Evolutionary conservation across 2,329 filamentous ascomycete species (phyloP).

Genomic region (Myriosclerotinia duriaeana): DNA sequence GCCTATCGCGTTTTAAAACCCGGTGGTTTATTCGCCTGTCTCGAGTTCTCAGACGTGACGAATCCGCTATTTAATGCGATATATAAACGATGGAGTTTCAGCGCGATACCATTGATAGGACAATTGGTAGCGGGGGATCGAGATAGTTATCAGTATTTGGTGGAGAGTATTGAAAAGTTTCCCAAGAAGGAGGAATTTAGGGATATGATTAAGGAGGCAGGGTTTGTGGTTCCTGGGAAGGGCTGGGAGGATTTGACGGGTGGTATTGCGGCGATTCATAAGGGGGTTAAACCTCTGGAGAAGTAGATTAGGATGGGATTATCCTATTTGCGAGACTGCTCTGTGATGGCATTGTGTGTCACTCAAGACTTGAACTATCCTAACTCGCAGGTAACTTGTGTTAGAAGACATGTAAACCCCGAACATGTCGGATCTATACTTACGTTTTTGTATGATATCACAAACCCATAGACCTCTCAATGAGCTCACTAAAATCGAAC

Average conservation of each 20-base stretch:
- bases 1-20: slow-evolving; percentile 88
- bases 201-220: slow-evolving; percentile 78
- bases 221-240: slow-evolving; percentile 78
- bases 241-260: slow-evolving; percentile 90
- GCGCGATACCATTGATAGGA: slow-evolving; percentile 90
- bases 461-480: neutral
- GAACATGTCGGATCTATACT: slow-evolving; percentile 2
- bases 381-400: neutral
- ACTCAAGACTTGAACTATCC: neutral
- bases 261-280: slow-evolving; percentile 94
- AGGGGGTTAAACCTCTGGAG: slow-evolving; percentile 76
- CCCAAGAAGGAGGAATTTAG: slow-evolving; percentile 83
- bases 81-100: slow-evolving; percentile 96
- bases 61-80: slow-evolving; percentile 76
- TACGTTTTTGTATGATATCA: slow-evolving; percentile 12
- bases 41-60: slow-evolving; percentile 84
- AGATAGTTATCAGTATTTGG: slow-evolving; percentile 96
- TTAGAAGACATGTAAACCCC: neutral
- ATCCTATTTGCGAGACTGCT: neutral
- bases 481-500: neutral
- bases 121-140: slow-evolving; percentile 91
- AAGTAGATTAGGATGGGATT: slow-evolving; percentile 14
- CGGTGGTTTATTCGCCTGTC: slow-evolving; percentile 91
- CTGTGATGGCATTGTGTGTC: slow-evolving; percentile 18
- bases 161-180: slow-evolving; percentile 95